Conservation (phyloP, 2,329 filamentous ascomycete genomes). For the Cercospora sojina region DNA sequence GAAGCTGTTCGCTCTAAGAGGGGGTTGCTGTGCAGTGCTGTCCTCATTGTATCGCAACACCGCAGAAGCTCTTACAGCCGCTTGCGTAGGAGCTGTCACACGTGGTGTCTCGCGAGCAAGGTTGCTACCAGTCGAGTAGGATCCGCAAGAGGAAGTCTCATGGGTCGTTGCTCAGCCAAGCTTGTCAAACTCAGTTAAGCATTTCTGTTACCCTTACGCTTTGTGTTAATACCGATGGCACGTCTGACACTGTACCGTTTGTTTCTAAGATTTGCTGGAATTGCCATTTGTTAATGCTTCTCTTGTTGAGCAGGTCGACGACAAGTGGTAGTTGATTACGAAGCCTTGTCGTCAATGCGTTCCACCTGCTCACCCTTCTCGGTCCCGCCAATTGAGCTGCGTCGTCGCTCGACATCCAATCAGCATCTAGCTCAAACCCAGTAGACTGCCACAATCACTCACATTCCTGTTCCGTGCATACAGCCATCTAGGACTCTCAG, state of each 20-base stretch:
- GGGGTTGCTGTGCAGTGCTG: too few species aligned
- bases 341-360: slow-evolving; percentile 16
- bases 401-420: slow-evolving; percentile 18
- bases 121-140: background rate
- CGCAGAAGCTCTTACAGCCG: background rate
- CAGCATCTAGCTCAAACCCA: background rate
- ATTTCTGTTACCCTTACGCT: background rate
- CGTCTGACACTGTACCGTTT: background rate
- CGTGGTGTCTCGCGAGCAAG: background rate
- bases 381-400: background rate
- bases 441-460: background rate
- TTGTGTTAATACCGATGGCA: background rate
- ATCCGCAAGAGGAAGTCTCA: background rate
- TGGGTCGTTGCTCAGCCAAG: background rate
- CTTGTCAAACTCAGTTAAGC: background rate
- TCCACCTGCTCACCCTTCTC: slow-evolving; percentile 16
- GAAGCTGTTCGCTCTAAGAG: too few species aligned
- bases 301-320: too few species aligned
- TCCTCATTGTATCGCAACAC: background rate
- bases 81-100: background rate
- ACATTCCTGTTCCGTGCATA: slow-evolving; percentile 35
- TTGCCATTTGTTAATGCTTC: background rate
- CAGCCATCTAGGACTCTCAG: slow-evolving; percentile 45
- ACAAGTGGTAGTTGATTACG: too few species aligned
- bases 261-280: background rate